Evolutionary conservation across 2,329 filamentous ascomycete species (phyloP).

Genomic region (Monilinia vaccinii-corymbosi): DNA sequence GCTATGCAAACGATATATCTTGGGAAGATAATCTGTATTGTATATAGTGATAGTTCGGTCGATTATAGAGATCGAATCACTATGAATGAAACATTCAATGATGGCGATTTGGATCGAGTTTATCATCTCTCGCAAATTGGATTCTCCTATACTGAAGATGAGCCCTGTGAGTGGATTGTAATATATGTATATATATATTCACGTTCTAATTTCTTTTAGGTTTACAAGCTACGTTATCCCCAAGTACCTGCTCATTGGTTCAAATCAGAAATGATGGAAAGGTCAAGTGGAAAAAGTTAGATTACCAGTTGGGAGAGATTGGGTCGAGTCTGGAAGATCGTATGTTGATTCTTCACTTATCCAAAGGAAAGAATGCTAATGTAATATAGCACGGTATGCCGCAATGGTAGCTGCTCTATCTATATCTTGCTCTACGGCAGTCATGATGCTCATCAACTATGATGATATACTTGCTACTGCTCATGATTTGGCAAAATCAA

Average conservation of each 20-base stretch:
- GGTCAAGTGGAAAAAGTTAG: constrained; percentile 48
- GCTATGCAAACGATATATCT: constrained; percentile 59
- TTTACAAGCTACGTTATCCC: constrained; percentile 51
- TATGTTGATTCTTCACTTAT: constrained; percentile 27
- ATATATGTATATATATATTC: not conserved
- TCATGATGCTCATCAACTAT: constrained; percentile 41
- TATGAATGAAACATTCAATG: constrained; percentile 58
- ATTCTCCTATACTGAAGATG: constrained; percentile 59
- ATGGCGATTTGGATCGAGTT: constrained; percentile 55
- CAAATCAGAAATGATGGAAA: constrained; percentile 50
- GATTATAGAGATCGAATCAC: constrained; percentile 71
- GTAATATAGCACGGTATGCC: constrained; percentile 39
- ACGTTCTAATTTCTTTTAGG: constrained; percentile 32
- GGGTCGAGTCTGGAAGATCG: constrained; percentile 41
- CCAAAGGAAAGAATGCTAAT: constrained; percentile 16
- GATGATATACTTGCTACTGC: constrained; percentile 66
- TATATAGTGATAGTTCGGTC: constrained; percentile 71
- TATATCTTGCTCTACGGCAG: constrained; percentile 40
- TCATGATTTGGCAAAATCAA: constrained; percentile 26
- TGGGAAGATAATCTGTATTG: constrained; percentile 62
- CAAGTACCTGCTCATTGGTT: constrained; percentile 48
- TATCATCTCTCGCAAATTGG: constrained; percentile 67
- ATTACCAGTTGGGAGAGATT: constrained; percentile 41
- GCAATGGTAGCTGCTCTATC: constrained; percentile 55
- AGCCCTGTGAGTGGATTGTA: constrained; percentile 45